Base-by-base conservation (phyloP, 257 asterid genomes). In the Eustoma russellianum region DNA sequence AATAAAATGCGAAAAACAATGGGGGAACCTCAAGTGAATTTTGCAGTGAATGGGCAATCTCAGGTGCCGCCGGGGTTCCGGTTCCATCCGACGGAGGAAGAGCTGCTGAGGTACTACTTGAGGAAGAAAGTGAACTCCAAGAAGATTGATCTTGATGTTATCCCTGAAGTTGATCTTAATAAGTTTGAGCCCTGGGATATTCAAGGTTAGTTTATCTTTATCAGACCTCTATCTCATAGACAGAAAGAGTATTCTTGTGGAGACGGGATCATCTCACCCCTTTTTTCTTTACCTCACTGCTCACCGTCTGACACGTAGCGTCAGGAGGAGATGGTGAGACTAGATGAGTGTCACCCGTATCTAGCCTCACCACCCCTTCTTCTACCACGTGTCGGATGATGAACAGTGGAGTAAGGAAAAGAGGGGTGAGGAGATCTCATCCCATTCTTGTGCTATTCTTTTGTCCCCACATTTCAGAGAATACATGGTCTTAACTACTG, bases 161-260 rank as follows among this genome's bases (percentile, higher is more conserved):
- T 88, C 71, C 80, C 93, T 0, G 97, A 88, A 3, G 93, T 88
- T 33, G 97, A 88, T 64, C 97, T 88, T 51, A 88, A 84, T 77
- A 88, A 88, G 60, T 95, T 88, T 62, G 95, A 88, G 71, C 97
- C 97, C 4, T 88, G 97, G 97, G 97, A 88, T 19, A 88, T 88
- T 70, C 97, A 82, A 85, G 97, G 97, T 78, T 48, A 28, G 5
- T 18, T 24, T 9, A 13, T 2, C 9, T 18, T 24, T 9, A 13
- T 2, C 9, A 6, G 8, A 6, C 9, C 38, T 33, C 2, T 8
- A 30, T 33, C 30, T 24, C 30, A 24, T 2, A 24, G 30, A 24
- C 0, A 4, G 30, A 2, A 24, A 24, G 3, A 24, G 30, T 52
- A 3, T 14, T 52, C 33, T 14, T 5, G 51, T 33, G 1, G n/a